phyloP scores from a whole-genome alignment of 768 basidiomycete genomes.

The Mycena belliarum region DNA sequence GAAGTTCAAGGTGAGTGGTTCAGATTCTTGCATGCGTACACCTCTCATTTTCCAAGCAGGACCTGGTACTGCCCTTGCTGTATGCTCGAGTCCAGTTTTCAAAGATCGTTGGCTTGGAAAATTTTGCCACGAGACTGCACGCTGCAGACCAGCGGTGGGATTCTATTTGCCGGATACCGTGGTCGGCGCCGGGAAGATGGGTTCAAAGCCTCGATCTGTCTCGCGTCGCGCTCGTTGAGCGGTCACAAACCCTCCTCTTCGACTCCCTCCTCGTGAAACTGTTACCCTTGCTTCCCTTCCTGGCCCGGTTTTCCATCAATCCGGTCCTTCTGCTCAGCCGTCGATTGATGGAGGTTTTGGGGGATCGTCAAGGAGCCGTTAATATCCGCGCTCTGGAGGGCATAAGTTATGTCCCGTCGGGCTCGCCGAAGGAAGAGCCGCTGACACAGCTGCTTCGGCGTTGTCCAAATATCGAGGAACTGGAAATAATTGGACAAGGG shows the following conservation, averaged over 20 bases:
- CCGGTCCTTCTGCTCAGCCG: conserved; percentile 62
- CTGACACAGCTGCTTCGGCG: conserved; percentile 57
- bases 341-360: conserved; percentile 54
- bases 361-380: conserved; percentile 48
- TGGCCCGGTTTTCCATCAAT: conserved; percentile 53
- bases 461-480: conserved; percentile 58
- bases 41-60: conserved; percentile 40
- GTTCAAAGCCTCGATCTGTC: conserved; percentile 77
- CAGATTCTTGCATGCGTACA: not conserved
- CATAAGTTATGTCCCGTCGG: conserved; percentile 48
- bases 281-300: conserved; percentile 69
- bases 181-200: conserved; percentile 88
- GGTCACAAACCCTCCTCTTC: conserved; percentile 50
- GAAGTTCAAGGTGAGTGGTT: conserved; percentile 45
- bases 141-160: conserved; percentile 81
- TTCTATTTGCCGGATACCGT: conserved; percentile 82
- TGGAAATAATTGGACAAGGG: conserved; percentile 65
- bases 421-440: conserved; percentile 48
- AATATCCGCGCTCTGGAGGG: conserved; percentile 57
- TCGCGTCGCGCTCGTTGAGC: conserved; percentile 42
- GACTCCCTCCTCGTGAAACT: conserved; percentile 66
- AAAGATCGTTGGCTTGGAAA: conserved; percentile 47
- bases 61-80: conserved; percentile 64
- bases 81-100: conserved; percentile 56
- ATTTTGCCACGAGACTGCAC: conserved; percentile 59